Base-by-base conservation (phyloP, 495 filamentous ascomycete species). In the Xylaria curta region DNA sequence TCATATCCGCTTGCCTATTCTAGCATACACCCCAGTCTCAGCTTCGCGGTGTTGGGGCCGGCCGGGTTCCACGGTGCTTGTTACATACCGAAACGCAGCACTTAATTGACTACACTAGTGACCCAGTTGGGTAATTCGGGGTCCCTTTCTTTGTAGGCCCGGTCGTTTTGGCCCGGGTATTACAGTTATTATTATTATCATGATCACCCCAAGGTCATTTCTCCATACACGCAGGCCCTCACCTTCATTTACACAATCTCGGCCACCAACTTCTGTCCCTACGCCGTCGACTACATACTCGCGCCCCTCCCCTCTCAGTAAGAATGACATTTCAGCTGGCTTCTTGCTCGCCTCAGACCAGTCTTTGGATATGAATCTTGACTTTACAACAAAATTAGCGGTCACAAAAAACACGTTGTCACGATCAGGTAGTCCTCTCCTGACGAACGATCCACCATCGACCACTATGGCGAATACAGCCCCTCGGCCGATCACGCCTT, bases 401-500 rank as follows among this genome's bases (percentile, higher is more conserved):
- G 38, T 61, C 66, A 72, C 70, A 62, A 72, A 28, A 66, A 67
- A 71, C 59, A 76, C 66, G 54, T 75, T 77, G 58, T 44, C 72
- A 71, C 76, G 72, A 24, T 70, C 72, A 59, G 75, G 68, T 9
- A 65, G 51, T 26, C 47, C 72, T 71, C 76, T 61, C 47, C 68
- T 73, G 59, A 64, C 77, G 58, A 59, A 74, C 26, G 81, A 78
- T 66, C 78, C 78, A 12, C 78, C 76, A 38, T 77, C 79, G 36
- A 56, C 26, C 24, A 56, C 47, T 3, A 71, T 71, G 72, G 68
- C 73, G 26, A 76, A 70, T 62, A 70, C 64, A 59, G 71, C 80
- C 68, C 73, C 80, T 31, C 78, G 79, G 64, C 78, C 82, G 62
- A 76, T 79, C 44, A 81, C 76, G 38, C 78, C 80, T 65, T 81